Base-by-base conservation (phyloP, 2,329 filamentous ascomycete genomes). In the Aspergillus sp. region DNA sequence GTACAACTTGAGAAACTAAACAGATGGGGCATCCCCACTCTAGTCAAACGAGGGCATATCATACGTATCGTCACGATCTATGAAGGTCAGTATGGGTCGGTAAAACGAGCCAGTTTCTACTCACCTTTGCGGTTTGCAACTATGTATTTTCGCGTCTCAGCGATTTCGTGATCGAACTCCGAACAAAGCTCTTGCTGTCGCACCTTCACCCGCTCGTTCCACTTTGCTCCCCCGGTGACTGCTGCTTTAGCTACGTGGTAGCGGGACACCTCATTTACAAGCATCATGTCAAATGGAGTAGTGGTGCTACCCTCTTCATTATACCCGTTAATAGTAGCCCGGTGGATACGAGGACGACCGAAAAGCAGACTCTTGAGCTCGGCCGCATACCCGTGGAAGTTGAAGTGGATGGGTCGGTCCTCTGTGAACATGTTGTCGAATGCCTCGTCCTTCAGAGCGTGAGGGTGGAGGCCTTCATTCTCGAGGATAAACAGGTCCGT, bases 251-350 rank as follows among this genome's bases (percentile, higher is more conserved):
- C 83, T 19, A 88, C 78, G 67, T 88, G 80, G 63, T 82, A 89
- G 42, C 86, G 75, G 17, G 80, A 86, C 2, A 86, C 83, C 19
- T 75, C 64, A 64, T 89, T 89, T 4, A 82, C 70, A 1, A 89
- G 75, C 85, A 88, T 85, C 86, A 89, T 89, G 64, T 88, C 83
- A 63, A 89, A 88, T 2, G 86, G 86, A 2, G 86, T 89, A 0
- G 86, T 89, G 1, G 86, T 89, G 52, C 78, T 84, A 0, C 86
- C 86, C 69, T 89, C 86, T 66, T 89, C 86, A 24, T 79, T 80
- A 62, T 89, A 89, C 4, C 82, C 84, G 13, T 79, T 80, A 7
- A 89, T 81, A 0, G 71, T 79, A 59, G 87, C 79, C 3, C 84
- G 78, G 5, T 83, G 76, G 15, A 83, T 64, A 9, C 75, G 72